A percentile compares a stretch with the other conserved stretches of the same genome.
These are phyloP conservation scores for Nicotiana attenuata DNA, from an alignment of 257 asterid genomes.

Conservation along the genomic window DNA sequence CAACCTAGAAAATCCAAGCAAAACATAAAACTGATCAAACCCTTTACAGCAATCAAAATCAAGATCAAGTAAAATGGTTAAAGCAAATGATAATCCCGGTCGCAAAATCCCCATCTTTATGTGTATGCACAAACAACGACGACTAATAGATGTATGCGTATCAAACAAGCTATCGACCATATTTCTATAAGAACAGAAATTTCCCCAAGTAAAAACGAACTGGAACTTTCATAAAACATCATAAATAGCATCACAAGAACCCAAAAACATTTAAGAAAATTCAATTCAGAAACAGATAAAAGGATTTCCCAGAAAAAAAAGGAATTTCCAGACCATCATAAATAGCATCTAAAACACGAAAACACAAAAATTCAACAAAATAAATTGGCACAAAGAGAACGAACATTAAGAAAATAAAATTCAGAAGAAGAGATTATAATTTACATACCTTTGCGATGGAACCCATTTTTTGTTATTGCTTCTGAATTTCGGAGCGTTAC, in stretches of 20 bases:
- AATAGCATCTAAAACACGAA: background rate
- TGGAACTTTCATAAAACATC: background rate
- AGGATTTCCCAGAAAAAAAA: background rate
- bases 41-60: background rate
- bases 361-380: background rate
- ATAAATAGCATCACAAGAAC: background rate
- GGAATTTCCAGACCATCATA: background rate
- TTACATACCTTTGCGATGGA: conserved; percentile 10
- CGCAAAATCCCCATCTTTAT: background rate
- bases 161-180: background rate
- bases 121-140: background rate
- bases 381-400: background rate
- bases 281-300: background rate
- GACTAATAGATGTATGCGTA: background rate
- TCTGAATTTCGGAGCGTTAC: background rate
- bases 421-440: background rate
- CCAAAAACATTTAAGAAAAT: background rate
- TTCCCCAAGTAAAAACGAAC: background rate
- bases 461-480: conserved; percentile 4
- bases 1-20: background rate
- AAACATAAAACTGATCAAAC: background rate
- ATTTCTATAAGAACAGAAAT: background rate
- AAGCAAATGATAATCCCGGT: background rate
- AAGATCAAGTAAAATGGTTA: background rate
- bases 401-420: background rate